phyloP scores from a whole-genome alignment of 2,329 filamentous ascomycete genomes.

The Phoma herbarum region DNA sequence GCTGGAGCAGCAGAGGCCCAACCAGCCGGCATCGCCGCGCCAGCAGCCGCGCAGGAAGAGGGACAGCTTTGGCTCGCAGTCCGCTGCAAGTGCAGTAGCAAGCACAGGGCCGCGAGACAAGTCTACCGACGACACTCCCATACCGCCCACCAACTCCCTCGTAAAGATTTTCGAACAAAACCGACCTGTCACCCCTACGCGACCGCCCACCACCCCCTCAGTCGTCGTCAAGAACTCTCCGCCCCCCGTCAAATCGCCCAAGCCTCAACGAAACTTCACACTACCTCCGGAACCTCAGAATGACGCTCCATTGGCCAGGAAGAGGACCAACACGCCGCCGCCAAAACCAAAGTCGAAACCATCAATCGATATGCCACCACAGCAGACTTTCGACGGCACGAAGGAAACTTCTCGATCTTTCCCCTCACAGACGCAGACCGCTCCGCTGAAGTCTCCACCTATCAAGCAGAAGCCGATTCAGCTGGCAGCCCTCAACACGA shows the following conservation, averaged over 20 bases:
- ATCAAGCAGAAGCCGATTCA: constrained; percentile 40
- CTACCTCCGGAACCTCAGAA: constrained; percentile 41
- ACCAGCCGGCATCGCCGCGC: constrained; percentile 23
- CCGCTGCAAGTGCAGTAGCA: constrained; percentile 24
- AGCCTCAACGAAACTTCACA: constrained; percentile 49
- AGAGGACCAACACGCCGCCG: constrained; percentile 36
- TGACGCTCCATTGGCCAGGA: constrained; percentile 27
- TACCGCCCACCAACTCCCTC: constrained; percentile 69
- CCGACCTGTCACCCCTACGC: constrained; percentile 33
- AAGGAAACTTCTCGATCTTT: constrained; percentile 20
- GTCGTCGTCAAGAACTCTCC: constrained; percentile 35
- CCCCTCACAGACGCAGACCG: constrained; percentile 30
- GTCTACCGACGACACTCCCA: constrained; percentile 64
- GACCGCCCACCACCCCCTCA: constrained; percentile 26
- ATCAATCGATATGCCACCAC: constrained; percentile 25
- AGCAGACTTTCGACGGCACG: constrained; percentile 28
- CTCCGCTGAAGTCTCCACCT: constrained; percentile 36
- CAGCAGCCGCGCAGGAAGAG: constrained; percentile 28
- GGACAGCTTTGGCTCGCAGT: constrained; percentile 28
- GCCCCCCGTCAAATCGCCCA: constrained; percentile 53
- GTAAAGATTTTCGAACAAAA: constrained; percentile 74
- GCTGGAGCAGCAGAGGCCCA: constrained; percentile 36
- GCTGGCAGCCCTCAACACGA: constrained; percentile 32
- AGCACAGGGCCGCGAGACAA: constrained; percentile 33
- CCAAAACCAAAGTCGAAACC: constrained; percentile 42